Conservation (phyloP, 2,329 filamentous ascomycete genomes). For the Hypoxylon rubiginosum region DNA sequence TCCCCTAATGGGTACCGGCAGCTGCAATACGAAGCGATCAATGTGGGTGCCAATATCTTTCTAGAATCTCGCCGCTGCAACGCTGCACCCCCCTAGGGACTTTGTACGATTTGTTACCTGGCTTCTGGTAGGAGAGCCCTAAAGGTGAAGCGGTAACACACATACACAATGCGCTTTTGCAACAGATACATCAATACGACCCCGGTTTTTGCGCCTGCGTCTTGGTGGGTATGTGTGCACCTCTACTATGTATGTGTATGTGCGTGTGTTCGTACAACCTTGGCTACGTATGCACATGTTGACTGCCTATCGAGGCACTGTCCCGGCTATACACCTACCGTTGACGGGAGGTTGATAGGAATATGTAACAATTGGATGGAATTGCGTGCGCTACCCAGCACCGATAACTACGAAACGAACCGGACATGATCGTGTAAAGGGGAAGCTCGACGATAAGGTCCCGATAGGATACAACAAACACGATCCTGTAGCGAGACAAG, state of each 20-base stretch:
- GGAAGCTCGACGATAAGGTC: conserved; percentile 32
- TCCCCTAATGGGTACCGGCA: conserved; percentile 41
- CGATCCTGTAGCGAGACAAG: conserved; percentile 8
- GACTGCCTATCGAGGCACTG: conserved; percentile 40
- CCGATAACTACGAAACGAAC: conserved; percentile 13
- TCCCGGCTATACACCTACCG: conserved; percentile 27
- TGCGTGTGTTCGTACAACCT: conserved; percentile 6
- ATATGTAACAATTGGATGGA: conserved; percentile 21
- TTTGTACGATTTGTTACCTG: conserved; percentile 37
- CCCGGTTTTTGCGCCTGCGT: conserved; percentile 9
- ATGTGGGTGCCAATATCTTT: conserved; percentile 36
- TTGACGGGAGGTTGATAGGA: conserved; percentile 31
- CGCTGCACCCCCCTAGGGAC: conserved; percentile 31
- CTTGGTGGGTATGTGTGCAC: conserved; percentile 9
- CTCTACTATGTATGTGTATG: not conserved
- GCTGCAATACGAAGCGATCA: conserved; percentile 44
- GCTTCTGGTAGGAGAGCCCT: conserved; percentile 29
- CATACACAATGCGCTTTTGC: conserved; percentile 24
- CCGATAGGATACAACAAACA: conserved; percentile 29
- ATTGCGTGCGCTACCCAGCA: conserved; percentile 25
- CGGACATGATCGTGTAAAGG: conserved; percentile 25
- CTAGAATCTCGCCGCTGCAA: conserved; percentile 35
- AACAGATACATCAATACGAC: conserved; percentile 15
- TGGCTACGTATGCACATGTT: conserved; percentile 30
- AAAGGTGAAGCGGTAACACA: conserved; percentile 35